Conservation (phyloP, 129 eudicot genomes). For the Heracleum sosnowskyi region DNA sequence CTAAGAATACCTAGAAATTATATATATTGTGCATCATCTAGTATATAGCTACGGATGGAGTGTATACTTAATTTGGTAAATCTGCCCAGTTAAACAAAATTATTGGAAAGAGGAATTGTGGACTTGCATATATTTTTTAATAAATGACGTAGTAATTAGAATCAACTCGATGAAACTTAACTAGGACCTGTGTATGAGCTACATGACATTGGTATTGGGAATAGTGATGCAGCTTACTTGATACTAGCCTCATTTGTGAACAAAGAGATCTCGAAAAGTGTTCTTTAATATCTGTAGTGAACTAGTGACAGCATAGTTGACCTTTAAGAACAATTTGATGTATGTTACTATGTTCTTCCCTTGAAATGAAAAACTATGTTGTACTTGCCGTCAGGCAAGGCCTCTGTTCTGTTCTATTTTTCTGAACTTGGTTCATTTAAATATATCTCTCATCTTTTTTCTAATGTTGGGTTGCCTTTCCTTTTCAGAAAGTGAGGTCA, state of each 20-base stretch:
- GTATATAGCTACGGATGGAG: not conserved
- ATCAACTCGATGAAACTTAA: not conserved
- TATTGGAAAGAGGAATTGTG: not conserved
- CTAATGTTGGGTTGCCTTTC: not conserved
- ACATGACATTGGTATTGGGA: not conserved
- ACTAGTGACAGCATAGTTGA: not conserved
- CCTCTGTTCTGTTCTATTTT: not conserved
- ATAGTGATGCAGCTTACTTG: not conserved
- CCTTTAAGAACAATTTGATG: not conserved
- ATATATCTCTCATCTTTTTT: not conserved
- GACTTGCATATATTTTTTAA: not conserved
- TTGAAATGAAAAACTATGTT: not conserved
- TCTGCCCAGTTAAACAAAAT: not conserved
- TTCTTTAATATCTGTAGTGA: not conserved
- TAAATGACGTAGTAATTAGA: not conserved
- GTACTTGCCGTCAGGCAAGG: not conserved
- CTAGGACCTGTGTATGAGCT: not conserved
- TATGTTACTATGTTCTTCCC: not conserved
- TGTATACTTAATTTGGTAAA: not conserved
- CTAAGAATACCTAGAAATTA: not conserved
- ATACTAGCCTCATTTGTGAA: not conserved
- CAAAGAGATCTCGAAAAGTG: not conserved
- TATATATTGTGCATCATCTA: not conserved
- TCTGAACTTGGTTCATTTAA: not conserved
- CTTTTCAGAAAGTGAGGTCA: conserved; percentile 61